Base-by-base conservation (phyloP, 192 early-diverging fungal genomes). In the Phycomyces blakesleeanus region DNA sequence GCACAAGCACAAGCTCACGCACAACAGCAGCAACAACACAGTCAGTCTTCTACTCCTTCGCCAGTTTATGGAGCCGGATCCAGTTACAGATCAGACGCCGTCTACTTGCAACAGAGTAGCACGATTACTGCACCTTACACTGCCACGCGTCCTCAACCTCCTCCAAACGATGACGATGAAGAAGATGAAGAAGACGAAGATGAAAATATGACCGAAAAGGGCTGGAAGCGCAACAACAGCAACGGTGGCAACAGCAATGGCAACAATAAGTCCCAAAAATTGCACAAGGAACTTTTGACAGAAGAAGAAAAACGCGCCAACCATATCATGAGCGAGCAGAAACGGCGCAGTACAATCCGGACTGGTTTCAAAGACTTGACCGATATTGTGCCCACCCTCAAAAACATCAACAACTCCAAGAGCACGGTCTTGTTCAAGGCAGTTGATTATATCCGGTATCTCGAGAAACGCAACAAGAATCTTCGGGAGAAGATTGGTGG, bases 321-420 rank as follows among this genome's bases (percentile, higher is more conserved):
- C 67, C 89, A 91, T 67, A 89, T 91, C 50, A 73, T 76, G 6
- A 87, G 85, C 0, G 89, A 91, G 64, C 87, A 91, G 62, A 89
- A 88, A 67, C 80, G 89, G 50, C 58, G 89, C 47, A 87, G 86
- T 47, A 76, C 83, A 6, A 89, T 91, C 39, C 88, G 92, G 7
- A 80, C 76, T 27, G 95, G 95, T 41, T 95, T 95, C 78, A 90
- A 93, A 68, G 87, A 93, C 63, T 85, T 97, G 68, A 88, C 89
- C n/a, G 89, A 91, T 44, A 85, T 93, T 34, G 88, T 96, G 25
- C 92, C 94, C 9, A 87, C 85, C 0, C 76, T 96, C 40, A 90
- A 77, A 38, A 83, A 85, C 34, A 66, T 83, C 27, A 85, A 84
- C 55, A 83, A 79, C 71, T 85, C 83, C n/a, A 89, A 89, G 59